Conservation (phyloP, 2,329 filamentous ascomycete genomes). For the Stagonosporopsis chrysanthemi region DNA sequence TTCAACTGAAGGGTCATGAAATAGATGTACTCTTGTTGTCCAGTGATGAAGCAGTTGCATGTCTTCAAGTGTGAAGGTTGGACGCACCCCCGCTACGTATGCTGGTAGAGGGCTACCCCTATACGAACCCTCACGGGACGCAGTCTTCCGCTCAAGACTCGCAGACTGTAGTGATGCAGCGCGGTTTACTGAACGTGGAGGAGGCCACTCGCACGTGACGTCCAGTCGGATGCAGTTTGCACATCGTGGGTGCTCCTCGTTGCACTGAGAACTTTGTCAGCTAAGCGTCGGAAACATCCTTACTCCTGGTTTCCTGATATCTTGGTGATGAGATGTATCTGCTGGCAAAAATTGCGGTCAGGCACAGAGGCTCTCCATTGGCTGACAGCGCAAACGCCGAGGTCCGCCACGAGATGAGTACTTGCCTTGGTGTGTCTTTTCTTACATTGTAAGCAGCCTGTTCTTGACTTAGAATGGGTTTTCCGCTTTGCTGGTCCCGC, state of each 20-base stretch:
- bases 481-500: conserved; percentile 33
- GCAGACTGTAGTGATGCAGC: background rate
- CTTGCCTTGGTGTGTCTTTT: conserved; percentile 44
- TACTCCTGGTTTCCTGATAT: too few species aligned
- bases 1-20: conserved; percentile 24
- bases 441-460: conserved; percentile 44
- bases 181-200: conserved; percentile 1
- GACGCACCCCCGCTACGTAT: background rate
- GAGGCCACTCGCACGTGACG: conserved; percentile 40
- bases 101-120: conserved; percentile 25
- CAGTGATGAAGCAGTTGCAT: conserved; percentile 42
- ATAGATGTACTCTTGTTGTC: conserved; percentile 31
- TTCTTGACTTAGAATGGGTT: conserved; percentile 44
- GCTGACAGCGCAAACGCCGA: background rate
- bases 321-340: background rate
- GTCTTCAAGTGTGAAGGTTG: conserved; percentile 23
- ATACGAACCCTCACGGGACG: conserved; percentile 20
- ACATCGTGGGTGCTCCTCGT: conserved; percentile 42
- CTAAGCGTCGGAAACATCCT: background rate
- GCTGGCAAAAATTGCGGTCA: background rate
- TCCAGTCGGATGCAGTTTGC: conserved; percentile 41
- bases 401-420: background rate
- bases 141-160: background rate
- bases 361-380: background rate
- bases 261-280: conserved; percentile 31